These are phyloP conservation scores for Penicillium sp. DNA, from an alignment of 2,329 filamentous ascomycete species.

Conservation along the genomic window DNA sequence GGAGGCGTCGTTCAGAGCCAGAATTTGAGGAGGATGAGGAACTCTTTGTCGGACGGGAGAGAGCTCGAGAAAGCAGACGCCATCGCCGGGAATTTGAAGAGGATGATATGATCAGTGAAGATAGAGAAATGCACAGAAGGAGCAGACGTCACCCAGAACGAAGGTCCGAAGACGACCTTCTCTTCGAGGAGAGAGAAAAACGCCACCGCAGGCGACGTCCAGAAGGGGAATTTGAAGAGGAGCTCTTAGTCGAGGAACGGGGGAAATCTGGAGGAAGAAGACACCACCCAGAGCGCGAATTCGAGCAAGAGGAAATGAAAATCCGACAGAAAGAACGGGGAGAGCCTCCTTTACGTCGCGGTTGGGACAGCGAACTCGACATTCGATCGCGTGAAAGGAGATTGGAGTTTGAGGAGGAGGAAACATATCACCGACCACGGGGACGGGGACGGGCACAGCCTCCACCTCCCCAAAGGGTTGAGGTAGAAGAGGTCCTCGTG, in stretches of 20 bases:
- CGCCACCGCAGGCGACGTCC: slow-evolving; percentile 1
- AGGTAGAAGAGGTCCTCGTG: slow-evolving; percentile 2
- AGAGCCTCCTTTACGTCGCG: neutral
- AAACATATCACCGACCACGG: neutral
- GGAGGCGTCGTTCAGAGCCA: slow-evolving; percentile 14
- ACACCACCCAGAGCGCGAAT: slow-evolving; percentile 8
- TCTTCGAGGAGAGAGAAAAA: neutral
- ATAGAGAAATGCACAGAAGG: slow-evolving; percentile 6
- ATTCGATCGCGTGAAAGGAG: slow-evolving; percentile 1
- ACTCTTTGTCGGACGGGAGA: neutral
- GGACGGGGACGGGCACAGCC: neutral
- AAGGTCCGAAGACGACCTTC: slow-evolving; percentile 14
- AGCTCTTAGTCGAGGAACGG: neutral
- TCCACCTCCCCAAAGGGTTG: neutral
- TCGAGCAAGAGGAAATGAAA: slow-evolving; percentile 26
- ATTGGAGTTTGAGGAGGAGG: neutral
- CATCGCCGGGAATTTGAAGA: neutral
- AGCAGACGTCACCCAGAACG: slow-evolving; percentile 15
- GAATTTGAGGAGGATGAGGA: slow-evolving; percentile 13
- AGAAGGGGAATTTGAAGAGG: neutral
- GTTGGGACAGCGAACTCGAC: slow-evolving; percentile 7
- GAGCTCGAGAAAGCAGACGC: neutral
- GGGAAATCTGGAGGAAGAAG: slow-evolving; percentile 10
- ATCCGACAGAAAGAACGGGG: slow-evolving; percentile 19
- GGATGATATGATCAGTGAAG: neutral